A percentile compares a stretch with the other conserved stretches of the same genome.
Conservation (phyloP, 73 alveolate genomes). For the Tetrahymena elliotti region DNA sequence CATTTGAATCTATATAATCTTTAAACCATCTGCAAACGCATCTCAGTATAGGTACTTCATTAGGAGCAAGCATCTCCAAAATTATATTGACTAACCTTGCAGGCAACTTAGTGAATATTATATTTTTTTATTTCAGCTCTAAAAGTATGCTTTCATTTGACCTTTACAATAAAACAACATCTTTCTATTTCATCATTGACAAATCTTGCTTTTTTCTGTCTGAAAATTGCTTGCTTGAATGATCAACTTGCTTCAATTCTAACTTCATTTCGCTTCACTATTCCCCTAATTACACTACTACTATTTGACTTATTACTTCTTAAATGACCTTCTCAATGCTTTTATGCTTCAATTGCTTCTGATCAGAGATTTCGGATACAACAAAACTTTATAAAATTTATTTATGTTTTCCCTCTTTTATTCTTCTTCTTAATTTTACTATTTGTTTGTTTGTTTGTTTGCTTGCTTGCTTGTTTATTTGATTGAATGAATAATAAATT, state of each 20-base stretch:
- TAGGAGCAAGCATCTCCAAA: neutral
- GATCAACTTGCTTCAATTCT: neutral
- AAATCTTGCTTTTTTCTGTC: neutral
- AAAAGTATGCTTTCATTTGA: neutral
- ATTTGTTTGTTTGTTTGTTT: neutral
- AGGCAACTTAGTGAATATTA: neutral
- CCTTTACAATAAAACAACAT: neutral
- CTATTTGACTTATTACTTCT: neutral
- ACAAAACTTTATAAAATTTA: neutral
- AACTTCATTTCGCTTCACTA: neutral
- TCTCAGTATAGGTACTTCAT: neutral
- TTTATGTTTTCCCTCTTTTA: neutral
- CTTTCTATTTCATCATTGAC: neutral
- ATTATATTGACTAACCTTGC: neutral
- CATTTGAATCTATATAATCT: neutral
- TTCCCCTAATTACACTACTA: neutral
- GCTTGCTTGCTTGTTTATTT: neutral
- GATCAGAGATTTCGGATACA: neutral
- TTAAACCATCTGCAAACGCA: neutral
- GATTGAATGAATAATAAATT: too few species aligned
- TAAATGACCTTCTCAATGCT: neutral
- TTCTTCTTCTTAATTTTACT: neutral
- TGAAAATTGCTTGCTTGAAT: neutral
- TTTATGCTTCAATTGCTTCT: neutral
- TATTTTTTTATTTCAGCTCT: neutral